phyloP scores from a whole-genome alignment of 1,284 basidiomycete genomes.

The Naganishia cerealis region DNA sequence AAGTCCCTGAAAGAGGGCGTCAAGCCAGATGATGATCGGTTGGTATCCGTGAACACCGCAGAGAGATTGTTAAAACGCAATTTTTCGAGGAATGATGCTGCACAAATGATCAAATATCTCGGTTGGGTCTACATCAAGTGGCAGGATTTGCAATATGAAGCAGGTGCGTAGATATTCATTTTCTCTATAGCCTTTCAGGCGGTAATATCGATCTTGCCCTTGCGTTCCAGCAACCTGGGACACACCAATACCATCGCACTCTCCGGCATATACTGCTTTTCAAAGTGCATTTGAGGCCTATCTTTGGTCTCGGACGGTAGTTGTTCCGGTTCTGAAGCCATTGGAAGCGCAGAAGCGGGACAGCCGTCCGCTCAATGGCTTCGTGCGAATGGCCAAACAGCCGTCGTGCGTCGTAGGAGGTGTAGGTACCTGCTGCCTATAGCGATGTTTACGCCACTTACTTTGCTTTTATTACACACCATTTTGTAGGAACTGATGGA shows the following conservation, averaged over 20 bases:
- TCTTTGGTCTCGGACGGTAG: slow-evolving; percentile 64
- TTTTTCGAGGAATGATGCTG: slow-evolving; percentile 61
- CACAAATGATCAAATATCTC: slow-evolving; percentile 56
- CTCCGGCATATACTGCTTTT: slow-evolving; percentile 63
- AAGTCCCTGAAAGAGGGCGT: slow-evolving; percentile 40
- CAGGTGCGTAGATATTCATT: background rate
- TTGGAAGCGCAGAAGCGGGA: slow-evolving; percentile 47
- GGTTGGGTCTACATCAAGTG: slow-evolving; percentile 72
- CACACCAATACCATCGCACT: slow-evolving; percentile 63
- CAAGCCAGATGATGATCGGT: slow-evolving; percentile 36
- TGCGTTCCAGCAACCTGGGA: slow-evolving; percentile 75
- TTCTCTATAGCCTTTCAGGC: background rate
- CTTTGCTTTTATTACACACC: background rate
- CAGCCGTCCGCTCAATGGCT: slow-evolving; percentile 39
- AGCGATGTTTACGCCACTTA: background rate
- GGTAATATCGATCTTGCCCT: slow-evolving; percentile 31
- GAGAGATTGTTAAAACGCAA: slow-evolving; percentile 57
- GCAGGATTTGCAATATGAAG: slow-evolving; percentile 74
- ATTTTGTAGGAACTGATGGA: slow-evolving; percentile 66
- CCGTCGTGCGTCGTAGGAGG: slow-evolving; percentile 56
- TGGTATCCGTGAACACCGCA: slow-evolving; percentile 58
- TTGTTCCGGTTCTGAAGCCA: slow-evolving; percentile 59
- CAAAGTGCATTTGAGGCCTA: slow-evolving; percentile 66
- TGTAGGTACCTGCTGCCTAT: slow-evolving; percentile 41
- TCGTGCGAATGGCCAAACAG: slow-evolving; percentile 52